A percentile compares a stretch with the other conserved stretches of the same genome.
Conservation (phyloP, 345 rosid genomes). For the Raphanus sativus region DNA sequence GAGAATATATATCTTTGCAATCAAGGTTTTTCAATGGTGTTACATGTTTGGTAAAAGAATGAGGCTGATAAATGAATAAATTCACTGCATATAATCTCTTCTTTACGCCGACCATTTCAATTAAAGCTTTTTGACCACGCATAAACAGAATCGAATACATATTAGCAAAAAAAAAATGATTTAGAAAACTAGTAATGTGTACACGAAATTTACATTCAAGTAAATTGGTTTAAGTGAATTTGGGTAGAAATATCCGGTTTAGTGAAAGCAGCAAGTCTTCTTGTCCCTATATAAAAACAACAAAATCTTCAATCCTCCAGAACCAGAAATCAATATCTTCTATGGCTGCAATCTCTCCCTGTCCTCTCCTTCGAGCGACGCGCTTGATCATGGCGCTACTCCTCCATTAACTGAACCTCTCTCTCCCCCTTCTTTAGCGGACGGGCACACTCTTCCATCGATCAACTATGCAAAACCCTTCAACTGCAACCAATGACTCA, state of each 20-base stretch:
- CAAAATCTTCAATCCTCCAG: conserved; percentile 13
- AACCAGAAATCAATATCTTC: conserved; percentile 11
- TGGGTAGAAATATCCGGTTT: conserved; percentile 12
- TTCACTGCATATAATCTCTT: not conserved
- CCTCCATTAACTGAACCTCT: conserved; percentile 1
- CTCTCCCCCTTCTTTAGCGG: not conserved
- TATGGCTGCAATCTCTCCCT: conserved; percentile 26
- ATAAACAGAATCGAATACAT: not conserved
- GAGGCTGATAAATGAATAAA: not conserved
- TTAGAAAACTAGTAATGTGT: not conserved
- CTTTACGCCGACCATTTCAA: conserved; percentile 13
- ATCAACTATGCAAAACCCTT: conserved; percentile 62
- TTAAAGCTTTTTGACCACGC: not conserved
- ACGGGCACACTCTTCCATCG: not conserved
- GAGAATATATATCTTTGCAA: not conserved
- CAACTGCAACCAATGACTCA: conserved; percentile 58
- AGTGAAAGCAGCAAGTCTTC: not conserved
- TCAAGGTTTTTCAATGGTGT: not conserved
- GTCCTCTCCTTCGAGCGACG: not conserved
- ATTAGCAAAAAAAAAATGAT: not conserved
- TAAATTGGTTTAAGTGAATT: conserved; percentile 23
- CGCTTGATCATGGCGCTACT: conserved; percentile 6
- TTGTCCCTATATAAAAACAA: conserved; percentile 1
- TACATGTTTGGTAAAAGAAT: not conserved
- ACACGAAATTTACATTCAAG: conserved; percentile 14